Evolutionary conservation across 2,329 filamentous ascomycete genomes (phyloP).

Genomic region (Colletotrichum zoysiae): DNA sequence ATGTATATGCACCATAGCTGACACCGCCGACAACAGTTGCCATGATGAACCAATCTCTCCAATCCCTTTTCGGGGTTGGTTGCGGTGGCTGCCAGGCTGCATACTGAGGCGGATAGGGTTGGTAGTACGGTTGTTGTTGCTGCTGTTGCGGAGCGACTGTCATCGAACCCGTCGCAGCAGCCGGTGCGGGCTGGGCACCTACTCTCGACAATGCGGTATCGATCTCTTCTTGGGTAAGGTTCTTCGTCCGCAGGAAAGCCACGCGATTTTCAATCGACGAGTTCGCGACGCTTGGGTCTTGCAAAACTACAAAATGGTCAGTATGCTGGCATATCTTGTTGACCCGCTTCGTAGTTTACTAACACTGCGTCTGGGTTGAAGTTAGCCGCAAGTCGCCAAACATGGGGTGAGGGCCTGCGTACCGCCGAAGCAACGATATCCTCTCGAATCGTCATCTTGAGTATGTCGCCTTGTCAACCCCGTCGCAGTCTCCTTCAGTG

Average conservation of each 20-base stretch:
- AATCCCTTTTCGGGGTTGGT: slow-evolving; percentile 83
- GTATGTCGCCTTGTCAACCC: slow-evolving; percentile 21
- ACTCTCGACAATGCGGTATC: slow-evolving; percentile 84
- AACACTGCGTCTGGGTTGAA: slow-evolving; percentile 57
- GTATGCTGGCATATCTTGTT: not conserved
- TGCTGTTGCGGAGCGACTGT: slow-evolving; percentile 59
- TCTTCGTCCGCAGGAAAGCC: slow-evolving; percentile 95
- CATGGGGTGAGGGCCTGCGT: slow-evolving; percentile 51
- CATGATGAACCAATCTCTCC: slow-evolving; percentile 99
- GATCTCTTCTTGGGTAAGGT: slow-evolving; percentile 96
- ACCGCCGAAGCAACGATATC: slow-evolving; percentile 89
- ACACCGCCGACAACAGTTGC: slow-evolving; percentile 93
- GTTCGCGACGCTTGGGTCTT: slow-evolving; percentile 90
- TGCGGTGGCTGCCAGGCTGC: slow-evolving; percentile 70
- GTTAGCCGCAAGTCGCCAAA: slow-evolving; percentile 24
- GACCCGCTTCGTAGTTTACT: slow-evolving; percentile 43
- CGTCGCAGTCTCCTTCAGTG: slow-evolving; percentile 23
- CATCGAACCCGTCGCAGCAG: slow-evolving; percentile 54
- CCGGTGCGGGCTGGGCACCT: slow-evolving; percentile 66
- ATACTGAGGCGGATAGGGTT: slow-evolving; percentile 63
- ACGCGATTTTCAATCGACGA: slow-evolving; percentile 94
- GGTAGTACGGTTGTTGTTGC: slow-evolving; percentile 59
- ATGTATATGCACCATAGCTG: slow-evolving; percentile 87
- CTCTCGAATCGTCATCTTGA: slow-evolving; percentile 86
- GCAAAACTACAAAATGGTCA: slow-evolving; percentile 74